Conservation (phyloP, 140 eudicot genomes). For the Senecio squalidus region DNA sequence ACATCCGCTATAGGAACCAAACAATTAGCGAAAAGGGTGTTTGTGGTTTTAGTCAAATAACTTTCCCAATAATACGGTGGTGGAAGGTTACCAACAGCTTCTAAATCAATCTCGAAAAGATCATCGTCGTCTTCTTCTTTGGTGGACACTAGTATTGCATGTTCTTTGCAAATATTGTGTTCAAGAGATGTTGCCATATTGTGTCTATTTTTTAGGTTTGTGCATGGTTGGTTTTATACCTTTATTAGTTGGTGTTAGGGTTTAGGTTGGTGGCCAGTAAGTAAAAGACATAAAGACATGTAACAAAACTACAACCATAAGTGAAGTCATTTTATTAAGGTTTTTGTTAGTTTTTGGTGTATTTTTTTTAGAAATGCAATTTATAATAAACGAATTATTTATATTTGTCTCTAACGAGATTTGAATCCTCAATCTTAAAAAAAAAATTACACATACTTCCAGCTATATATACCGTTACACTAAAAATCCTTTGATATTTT, state of each 20-base stretch:
- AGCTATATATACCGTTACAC: no score
- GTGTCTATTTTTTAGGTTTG: not conserved
- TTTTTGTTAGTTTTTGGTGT: constrained; percentile 21
- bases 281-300: not conserved
- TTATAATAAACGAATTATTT: not conserved
- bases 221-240: constrained; percentile 16
- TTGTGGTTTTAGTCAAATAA: constrained; percentile 32
- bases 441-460: no score
- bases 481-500: no score
- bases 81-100: constrained; percentile 31
- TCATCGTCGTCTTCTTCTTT: constrained; percentile 24
- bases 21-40: constrained; percentile 66
- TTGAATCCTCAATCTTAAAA: not conserved
- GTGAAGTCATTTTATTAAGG: not conserved
- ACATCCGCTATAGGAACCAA: constrained; percentile 55
- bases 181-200: constrained; percentile 17
- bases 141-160: constrained; percentile 8
- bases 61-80: constrained; percentile 55
- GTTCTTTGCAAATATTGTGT: constrained; percentile 2
- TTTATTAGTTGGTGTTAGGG: no score
- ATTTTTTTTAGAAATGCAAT: constrained; percentile 2
- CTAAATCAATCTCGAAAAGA: constrained; percentile 67
- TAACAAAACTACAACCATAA: constrained; percentile 30
- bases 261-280: constrained; percentile 21
- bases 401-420: not conserved